Evolutionary conservation across 768 basidiomycete species (phyloP), one percentile per base, ranked within the genome.

Genomic region (Pleurotus salmoneostramineus): DNA sequence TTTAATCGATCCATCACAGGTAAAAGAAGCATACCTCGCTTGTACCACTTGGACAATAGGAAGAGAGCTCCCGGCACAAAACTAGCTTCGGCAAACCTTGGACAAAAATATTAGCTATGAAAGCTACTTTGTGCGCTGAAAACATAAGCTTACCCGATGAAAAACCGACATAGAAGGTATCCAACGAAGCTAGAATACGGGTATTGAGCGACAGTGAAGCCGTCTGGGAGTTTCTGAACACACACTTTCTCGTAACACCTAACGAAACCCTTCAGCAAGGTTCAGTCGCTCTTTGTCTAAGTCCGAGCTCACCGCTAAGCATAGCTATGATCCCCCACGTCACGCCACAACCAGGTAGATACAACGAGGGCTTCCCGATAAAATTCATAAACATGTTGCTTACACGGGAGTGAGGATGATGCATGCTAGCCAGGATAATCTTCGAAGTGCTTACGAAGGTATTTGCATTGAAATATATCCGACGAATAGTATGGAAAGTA

Each of bases 361-460:
- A 82, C 56, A 82, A 51, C 7, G 83, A 85, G 0, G 83, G 84
- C 62, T 72, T 63, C 50, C 77, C 80, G n/a, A 81, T 75, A 58
- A 75, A 67, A 63, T 83, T 80, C 48, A 86, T 65, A 56, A 85
- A 74, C 78, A 85, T 83, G 57, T 85, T 85, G 14, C 83, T 56
- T 56, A n/a, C 31, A 2, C 14, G 5, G 11, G 4, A 5, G 12
- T 54, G 14, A 54, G 40, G 44, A 46, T 14, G 37, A 15, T 14
- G 27, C 14, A 17, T 6, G 45, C 31, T 14, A 35, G 14, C 44
- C 11, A 45, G n/a, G n/a, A n/a, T n/a, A 32, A 56, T n/a, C 5
- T 10, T 15, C n/a, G 45, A 34, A 36, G 35, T 17, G 46, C 56
- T 56, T 56, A 56, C 56, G 56, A 56, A 11, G 56, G 56, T 56